Percentiles rank a stretch among this genome's conserved stretches.
Evolutionary conservation across 257 asterid genomes (phyloP).

Genomic region (Striga asiatica): DNA sequence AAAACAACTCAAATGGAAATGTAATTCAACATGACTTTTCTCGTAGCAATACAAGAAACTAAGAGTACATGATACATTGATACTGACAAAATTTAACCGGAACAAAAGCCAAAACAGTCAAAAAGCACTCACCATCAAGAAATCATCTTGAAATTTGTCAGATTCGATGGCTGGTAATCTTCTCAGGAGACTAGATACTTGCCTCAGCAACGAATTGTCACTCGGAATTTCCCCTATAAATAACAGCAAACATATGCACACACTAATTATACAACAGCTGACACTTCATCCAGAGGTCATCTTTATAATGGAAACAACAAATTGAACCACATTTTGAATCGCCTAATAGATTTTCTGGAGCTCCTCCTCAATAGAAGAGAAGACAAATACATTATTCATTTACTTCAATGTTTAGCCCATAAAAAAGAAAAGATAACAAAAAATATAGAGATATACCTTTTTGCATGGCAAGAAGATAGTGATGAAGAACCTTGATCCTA

Average conservation of each 20-base stretch:
- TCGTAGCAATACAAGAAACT: not conserved
- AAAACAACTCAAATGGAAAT: not conserved
- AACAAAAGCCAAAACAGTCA: not conserved
- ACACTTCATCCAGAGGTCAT: conserved; percentile 9
- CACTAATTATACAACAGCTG: not conserved
- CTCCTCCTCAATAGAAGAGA: not conserved
- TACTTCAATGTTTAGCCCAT: not conserved
- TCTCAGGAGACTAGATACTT: conserved; percentile 89
- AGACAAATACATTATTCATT: not conserved
- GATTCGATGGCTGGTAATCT: conserved; percentile 92
- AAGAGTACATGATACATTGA: not conserved
- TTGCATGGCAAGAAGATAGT: conserved; percentile 84
- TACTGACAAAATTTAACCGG: not conserved
- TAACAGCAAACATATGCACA: conserved; percentile 18
- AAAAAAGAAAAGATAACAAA: not conserved
- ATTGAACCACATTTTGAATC: not conserved
- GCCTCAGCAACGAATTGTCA: conserved; percentile 76
- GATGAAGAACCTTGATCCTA: conserved; percentile 78
- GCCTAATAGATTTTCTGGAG: not conserved
- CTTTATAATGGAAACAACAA: not conserved
- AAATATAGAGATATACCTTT: conserved; percentile 42
- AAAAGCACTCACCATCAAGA: conserved; percentile 70
- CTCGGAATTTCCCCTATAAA: conserved; percentile 68
- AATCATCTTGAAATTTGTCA: conserved; percentile 78
- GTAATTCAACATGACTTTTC: not conserved